Evolutionary conservation across 306 rosid species (phyloP).

Genomic region (Mucuna pruriens): DNA sequence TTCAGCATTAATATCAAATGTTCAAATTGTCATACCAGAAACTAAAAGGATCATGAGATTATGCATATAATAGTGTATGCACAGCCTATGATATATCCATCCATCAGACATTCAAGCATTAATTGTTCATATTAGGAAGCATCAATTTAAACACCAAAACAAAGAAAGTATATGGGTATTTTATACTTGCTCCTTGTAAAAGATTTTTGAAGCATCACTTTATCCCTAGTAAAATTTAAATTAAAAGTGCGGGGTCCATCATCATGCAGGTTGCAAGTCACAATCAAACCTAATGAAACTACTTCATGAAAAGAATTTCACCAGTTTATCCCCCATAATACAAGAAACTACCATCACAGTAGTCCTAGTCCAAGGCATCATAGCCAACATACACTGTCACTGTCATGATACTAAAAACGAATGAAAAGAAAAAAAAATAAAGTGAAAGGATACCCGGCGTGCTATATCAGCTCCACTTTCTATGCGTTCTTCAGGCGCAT

Average conservation of each 20-base stretch:
- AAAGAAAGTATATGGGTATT: not conserved
- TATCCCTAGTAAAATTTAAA: not conserved
- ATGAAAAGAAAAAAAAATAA: not conserved
- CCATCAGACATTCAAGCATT: not conserved
- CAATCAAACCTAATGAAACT: not conserved
- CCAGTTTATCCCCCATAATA: not conserved
- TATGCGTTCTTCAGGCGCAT: slow-evolving; percentile 74
- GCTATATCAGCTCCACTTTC: slow-evolving; percentile 84
- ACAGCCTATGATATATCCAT: not conserved
- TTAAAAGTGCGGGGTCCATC: not conserved
- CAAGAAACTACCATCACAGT: not conserved
- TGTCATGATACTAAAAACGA: not conserved
- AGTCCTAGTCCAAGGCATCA: not conserved
- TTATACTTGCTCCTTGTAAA: not conserved
- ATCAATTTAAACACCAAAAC: not conserved
- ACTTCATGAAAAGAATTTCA: not conserved
- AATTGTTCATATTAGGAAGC: not conserved
- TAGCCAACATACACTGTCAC: not conserved
- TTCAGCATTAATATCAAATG: not conserved
- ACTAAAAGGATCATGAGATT: not conserved
- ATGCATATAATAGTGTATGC: not conserved
- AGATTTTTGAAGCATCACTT: not conserved
- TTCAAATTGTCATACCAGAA: not conserved
- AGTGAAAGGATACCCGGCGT: slow-evolving; percentile 72
- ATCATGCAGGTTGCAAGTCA: not conserved